Conservation (phyloP, 2,329 filamentous ascomycete genomes). For the Arthrobotrys conoides region DNA sequence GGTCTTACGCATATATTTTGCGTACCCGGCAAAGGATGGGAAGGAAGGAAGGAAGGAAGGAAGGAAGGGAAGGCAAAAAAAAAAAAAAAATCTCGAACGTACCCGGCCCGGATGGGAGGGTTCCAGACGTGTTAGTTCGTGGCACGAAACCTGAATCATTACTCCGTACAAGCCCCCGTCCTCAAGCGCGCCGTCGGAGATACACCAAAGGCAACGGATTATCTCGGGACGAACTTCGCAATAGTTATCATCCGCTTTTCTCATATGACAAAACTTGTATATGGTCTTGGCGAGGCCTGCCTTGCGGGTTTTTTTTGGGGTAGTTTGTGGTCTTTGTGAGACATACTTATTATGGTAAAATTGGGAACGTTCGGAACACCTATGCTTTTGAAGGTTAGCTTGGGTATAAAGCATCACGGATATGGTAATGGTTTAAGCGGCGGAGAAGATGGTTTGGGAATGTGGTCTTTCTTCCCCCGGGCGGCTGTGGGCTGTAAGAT, state of each 20-base stretch:
- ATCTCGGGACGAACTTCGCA: constrained; percentile 45
- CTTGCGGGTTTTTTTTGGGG: constrained; percentile 9
- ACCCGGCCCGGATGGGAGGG: background rate
- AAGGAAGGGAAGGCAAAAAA: background rate
- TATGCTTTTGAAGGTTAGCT: background rate
- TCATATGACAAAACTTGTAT: constrained; percentile 17
- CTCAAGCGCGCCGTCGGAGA: constrained; percentile 18
- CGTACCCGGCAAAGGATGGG: background rate
- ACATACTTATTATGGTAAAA: constrained; percentile 51
- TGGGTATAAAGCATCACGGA: constrained; percentile 12
- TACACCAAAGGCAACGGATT: constrained; percentile 49
- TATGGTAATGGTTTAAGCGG: constrained; percentile 29
- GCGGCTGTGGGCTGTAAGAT: too few species aligned
- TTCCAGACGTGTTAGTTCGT: constrained; percentile 9
- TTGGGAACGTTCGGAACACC: constrained; percentile 15
- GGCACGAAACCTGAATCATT: too few species aligned
- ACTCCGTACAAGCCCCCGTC: too few species aligned
- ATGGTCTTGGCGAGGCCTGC: background rate
- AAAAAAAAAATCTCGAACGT: constrained; percentile 16
- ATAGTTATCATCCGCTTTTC: background rate
- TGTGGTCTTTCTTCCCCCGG: background rate
- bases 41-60: background rate
- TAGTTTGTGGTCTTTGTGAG: constrained; percentile 7
- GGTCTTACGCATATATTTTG: too few species aligned
- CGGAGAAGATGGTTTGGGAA: constrained; percentile 28